Evolutionary conservation across 306 rosid genomes (phyloP), one percentile per base, ranked within the genome.

Genomic region (Acmispon strigosus): DNA sequence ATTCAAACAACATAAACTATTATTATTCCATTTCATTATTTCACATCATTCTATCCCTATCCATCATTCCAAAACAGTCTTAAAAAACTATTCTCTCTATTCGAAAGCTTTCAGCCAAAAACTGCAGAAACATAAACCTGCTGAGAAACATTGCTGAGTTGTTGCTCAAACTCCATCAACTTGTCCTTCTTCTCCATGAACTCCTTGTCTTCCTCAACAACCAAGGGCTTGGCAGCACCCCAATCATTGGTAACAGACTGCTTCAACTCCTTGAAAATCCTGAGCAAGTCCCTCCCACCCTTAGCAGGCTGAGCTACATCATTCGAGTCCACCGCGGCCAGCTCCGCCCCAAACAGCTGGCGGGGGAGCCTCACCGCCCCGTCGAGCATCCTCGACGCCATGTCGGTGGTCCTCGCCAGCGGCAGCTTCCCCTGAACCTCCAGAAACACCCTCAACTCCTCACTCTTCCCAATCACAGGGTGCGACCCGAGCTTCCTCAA

Each of bases 341-440:
- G n/a, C 64, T 82, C 86, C 0, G 87, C 84, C 15, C 86, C 85
- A 7, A 94, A 67, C 78, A 94, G 62, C 81, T 94, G 99, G 79
- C 75, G 77, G 0, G 99, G 97, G 4, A 94, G 83, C 75, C 83
- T 91, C 76, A 83, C 92, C 0, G 97, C 99, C 27, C 97, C 97
- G 13, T 94, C 99, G 0, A 94, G 90, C 99, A 94, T 89, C 76
- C 97, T 79, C 2, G 99, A 94, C 0, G 92, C 91, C 17, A 89
- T 87, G 4, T 91, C 97, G 0, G 86, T 91, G 10, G 81, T 83
- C 27, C 62, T 74, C 2, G 76, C 66, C 81, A 91, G 64, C 4
- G 92, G 96, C 20, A 86, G 78, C 80, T 72, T 82, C 84, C 97
- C 95, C 50, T 85, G 78, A 12, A 80, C 96, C 81, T 87, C 91